Base-by-base conservation (phyloP, 1,284 basidiomycete species). In the Cystobasidiaceae sp. region DNA sequence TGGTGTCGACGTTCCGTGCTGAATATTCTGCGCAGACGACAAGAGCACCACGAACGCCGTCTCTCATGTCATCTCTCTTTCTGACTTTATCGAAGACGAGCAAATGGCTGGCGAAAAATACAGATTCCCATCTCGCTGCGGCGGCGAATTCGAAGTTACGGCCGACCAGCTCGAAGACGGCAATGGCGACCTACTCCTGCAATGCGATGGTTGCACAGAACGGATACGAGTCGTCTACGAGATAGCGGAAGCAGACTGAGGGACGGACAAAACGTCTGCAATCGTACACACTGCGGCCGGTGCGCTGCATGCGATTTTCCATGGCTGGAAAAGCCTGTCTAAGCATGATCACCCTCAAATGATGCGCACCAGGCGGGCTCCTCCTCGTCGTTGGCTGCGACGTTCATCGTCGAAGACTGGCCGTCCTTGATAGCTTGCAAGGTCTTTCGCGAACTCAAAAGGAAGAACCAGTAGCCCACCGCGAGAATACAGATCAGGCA, bases 151-250 rank as follows among this genome's bases (percentile, higher is more conserved):
- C 44, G 25, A 33, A 46, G 52, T 64, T 30, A 37, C n/a, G 13
- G 52, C 33, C 37, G n/a, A 48, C 8, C 41, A 55, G 44, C 61
- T 64, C 19, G 61, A 64, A 64, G 41, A 32, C 17, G 61, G 61
- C 13, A 44, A 49, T 17, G 61, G 61, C 11, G 52, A 64, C 19
- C 0, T 64, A 1, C 9, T 64, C 2, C 61, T 64, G 3, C 28
- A 48, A 21, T 64, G 61, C 44, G 61, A 64, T 11, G 61, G 61
- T 1, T 64, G 61, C 51, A 64, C 61, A 30, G 61, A 64, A 27
- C 27, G 61, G 11, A 39, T 64, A 5, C 39, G 61, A 6, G 61
- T 64, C 2, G 21, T 56, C 8, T 64, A 64, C 44, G 61, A 46
- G 5, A 19, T 56, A 7, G 61, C 60, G 15, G 34, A 23, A 54